Conservation (phyloP, 495 filamentous ascomycete genomes). For the Jackrogersella minutella region DNA sequence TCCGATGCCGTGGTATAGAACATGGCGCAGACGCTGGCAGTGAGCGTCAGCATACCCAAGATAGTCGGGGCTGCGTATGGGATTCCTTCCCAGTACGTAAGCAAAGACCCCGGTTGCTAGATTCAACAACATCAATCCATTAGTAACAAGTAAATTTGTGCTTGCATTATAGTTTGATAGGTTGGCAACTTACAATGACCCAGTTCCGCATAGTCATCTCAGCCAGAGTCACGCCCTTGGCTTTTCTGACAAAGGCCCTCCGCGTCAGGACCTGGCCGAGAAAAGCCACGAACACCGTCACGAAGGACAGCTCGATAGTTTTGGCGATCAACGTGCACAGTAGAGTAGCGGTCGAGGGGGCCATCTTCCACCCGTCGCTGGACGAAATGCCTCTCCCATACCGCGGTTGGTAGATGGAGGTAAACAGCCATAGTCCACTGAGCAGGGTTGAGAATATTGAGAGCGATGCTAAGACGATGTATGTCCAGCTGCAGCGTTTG, state of each 20-base stretch:
- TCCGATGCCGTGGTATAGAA: slow-evolving; percentile 79
- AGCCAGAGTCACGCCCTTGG: slow-evolving; percentile 70
- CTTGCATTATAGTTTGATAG: neutral
- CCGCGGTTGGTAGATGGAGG: slow-evolving; percentile 65
- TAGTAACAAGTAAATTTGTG: neutral
- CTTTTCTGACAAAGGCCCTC: slow-evolving; percentile 63
- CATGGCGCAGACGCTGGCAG: slow-evolving; percentile 67
- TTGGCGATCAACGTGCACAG: slow-evolving; percentile 73
- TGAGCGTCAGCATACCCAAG: slow-evolving; percentile 65
- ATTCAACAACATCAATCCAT: slow-evolving; percentile 3
- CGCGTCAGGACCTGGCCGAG: slow-evolving; percentile 75
- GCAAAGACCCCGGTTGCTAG: slow-evolving; percentile 63
- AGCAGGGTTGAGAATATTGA: slow-evolving; percentile 72
- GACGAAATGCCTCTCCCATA: slow-evolving; percentile 64
- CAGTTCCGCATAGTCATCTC: slow-evolving; percentile 72
- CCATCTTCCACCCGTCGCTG: slow-evolving; percentile 55
- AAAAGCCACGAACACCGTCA: slow-evolving; percentile 78
- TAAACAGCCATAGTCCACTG: slow-evolving; percentile 68
- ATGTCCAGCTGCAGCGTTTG: slow-evolving; percentile 63
- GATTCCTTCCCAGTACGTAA: slow-evolving; percentile 70
- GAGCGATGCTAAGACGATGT: slow-evolving; percentile 63
- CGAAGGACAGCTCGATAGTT: slow-evolving; percentile 77
- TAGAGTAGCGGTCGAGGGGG: slow-evolving; percentile 64
- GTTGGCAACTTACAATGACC: slow-evolving; percentile 51
- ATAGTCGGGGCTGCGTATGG: slow-evolving; percentile 66